Conservation (phyloP, 2,329 filamentous ascomycete species). For the Clarireedia sp. region DNA sequence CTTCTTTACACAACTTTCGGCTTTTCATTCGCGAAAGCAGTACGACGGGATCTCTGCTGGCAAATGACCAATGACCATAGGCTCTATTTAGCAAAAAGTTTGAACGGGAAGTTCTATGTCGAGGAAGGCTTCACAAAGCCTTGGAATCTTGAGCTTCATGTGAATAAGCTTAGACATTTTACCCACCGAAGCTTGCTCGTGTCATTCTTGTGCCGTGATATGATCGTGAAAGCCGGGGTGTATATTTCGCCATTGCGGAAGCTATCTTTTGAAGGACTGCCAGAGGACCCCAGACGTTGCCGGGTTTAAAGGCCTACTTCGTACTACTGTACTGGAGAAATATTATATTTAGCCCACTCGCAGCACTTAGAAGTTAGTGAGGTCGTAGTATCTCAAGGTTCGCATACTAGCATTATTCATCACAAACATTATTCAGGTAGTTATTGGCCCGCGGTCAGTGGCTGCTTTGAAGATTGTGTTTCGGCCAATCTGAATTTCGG, state of each 20-base stretch:
- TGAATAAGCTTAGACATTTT: conserved; percentile 7
- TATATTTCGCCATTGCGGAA: conserved; percentile 10
- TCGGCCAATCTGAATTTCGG: conserved; percentile 18
- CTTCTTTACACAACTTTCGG: neutral
- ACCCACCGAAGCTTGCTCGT: neutral
- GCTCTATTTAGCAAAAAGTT: no score
- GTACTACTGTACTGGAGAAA: neutral
- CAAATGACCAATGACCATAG: no score
- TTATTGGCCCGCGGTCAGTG: neutral
- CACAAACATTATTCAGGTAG: neutral
- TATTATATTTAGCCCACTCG: neutral
- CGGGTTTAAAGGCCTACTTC: neutral
- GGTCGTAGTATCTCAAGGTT: neutral
- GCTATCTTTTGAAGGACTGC: conserved; percentile 5
- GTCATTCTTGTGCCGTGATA: neutral
- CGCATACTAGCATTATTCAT: neutral
- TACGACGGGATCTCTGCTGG: no score
- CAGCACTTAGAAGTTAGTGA: neutral
- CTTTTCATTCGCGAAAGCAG: neutral
- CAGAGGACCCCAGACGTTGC: conserved; percentile 2
- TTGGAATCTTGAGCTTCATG: conserved; percentile 1
- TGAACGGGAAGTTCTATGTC: no score
- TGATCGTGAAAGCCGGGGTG: conserved; percentile 7
- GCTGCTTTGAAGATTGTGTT: neutral
- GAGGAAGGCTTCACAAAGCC: neutral